phyloP scores from a whole-genome alignment of 2,329 filamentous ascomycete species.

The Thielaviopsis cerberus region DNA sequence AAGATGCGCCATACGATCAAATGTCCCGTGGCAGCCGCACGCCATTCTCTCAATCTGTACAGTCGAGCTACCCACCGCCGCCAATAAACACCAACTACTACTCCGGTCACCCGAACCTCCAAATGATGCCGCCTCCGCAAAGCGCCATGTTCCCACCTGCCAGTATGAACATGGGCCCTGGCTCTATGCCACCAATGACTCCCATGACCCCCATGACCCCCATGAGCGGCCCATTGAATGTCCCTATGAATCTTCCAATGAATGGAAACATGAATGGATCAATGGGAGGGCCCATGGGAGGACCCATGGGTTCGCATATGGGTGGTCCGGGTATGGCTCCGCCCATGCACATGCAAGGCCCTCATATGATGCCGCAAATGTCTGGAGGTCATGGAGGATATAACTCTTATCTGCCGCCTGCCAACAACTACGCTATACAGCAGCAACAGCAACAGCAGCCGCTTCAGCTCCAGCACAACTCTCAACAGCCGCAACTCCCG shows the following conservation, averaged over 20 bases:
- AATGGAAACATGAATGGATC: not conserved
- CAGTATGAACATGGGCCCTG: constrained; percentile 8
- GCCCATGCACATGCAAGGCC: not conserved
- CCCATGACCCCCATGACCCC: not conserved
- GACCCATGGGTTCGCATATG: not conserved
- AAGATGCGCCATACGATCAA: constrained; percentile 5
- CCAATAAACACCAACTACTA: constrained; percentile 2
- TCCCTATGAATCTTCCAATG: not conserved
- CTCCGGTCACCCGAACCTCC: not conserved
- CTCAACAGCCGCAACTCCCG: not conserved
- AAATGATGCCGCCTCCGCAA: constrained; percentile 6
- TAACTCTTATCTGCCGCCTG: constrained; percentile 2
- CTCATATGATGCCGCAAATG: constrained; percentile 7
- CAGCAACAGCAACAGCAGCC: constrained; percentile 1
- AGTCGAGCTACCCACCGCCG: constrained; percentile 2
- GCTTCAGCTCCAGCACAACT: not conserved
- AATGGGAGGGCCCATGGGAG: not conserved
- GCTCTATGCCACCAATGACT: constrained; percentile 1
- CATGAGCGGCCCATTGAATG: not conserved
- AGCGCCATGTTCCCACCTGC: constrained; percentile 5
- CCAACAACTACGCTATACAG: constrained; percentile 7
- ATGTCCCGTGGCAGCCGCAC: constrained; percentile 10
- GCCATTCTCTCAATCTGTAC: constrained; percentile 1
- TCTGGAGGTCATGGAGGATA: not conserved
- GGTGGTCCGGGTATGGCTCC: constrained; percentile 2